Percentiles rank a stretch among this genome's conserved stretches.
Evolutionary conservation across 1,139 yeast genomes (phyloP).

Genomic region (Saccharomyces hybrid): DNA sequence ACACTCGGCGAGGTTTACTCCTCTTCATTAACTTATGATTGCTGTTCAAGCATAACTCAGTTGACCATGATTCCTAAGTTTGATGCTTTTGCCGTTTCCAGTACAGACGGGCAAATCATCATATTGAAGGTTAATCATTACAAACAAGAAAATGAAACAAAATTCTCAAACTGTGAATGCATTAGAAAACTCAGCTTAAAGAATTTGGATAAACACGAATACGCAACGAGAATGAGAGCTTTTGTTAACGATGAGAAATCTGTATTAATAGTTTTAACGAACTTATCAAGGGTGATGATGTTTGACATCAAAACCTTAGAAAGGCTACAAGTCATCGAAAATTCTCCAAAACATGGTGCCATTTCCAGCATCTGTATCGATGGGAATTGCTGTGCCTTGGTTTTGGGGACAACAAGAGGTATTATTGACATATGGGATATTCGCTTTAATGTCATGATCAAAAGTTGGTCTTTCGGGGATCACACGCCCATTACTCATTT

Average conservation of each 20-base stretch:
- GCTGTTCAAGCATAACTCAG: conserved; percentile 42
- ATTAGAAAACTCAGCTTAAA: conserved; percentile 15
- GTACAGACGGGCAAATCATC: conserved; percentile 55
- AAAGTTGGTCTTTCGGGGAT: conserved; percentile 53
- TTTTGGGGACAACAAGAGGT: conserved; percentile 72
- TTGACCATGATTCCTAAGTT: conserved; percentile 51
- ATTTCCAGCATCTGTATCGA: conserved; percentile 57
- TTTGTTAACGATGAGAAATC: conserved; percentile 33
- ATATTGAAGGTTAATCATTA: conserved; percentile 49
- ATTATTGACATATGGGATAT: conserved; percentile 74
- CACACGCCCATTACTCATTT: conserved; percentile 43
- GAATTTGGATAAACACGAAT: conserved; percentile 41
- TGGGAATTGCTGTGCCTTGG: conserved; percentile 47
- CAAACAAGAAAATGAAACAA: conserved; percentile 32
- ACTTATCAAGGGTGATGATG: conserved; percentile 46
- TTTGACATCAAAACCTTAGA: conserved; percentile 58
- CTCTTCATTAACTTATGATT: conserved; percentile 43
- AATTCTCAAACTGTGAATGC: conserved; percentile 31
- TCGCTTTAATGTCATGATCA: conserved; percentile 53
- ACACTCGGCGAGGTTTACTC: conserved; percentile 58
- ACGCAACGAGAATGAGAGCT: conserved; percentile 40
- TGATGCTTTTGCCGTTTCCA: conserved; percentile 59
- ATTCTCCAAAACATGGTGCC: conserved; percentile 58
- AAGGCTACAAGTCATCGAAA: conserved; percentile 38
- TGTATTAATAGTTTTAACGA: conserved; percentile 43